phyloP scores from a whole-genome alignment of 78 protist genomes.

The Polysphondylium violaceum region DNA sequence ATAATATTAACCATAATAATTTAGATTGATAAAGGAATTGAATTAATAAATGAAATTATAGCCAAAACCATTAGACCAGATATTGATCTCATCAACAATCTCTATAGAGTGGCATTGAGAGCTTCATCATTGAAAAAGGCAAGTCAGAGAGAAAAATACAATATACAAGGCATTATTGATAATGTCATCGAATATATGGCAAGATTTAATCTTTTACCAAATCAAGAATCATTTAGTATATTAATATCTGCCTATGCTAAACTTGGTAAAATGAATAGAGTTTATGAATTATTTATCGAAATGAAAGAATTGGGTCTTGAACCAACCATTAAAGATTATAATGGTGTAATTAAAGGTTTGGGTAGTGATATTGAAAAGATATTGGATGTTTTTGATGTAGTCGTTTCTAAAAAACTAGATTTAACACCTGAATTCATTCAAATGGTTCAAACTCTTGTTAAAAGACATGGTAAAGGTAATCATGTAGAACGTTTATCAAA shows the following conservation, averaged over 20 bases:
- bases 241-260: constrained; percentile 54
- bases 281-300: constrained; percentile 63
- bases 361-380: constrained; percentile 3
- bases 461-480: neutral
- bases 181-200: constrained; percentile 30
- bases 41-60: constrained; percentile 31
- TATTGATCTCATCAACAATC: constrained; percentile 21
- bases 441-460: neutral
- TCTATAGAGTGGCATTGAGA: constrained; percentile 27
- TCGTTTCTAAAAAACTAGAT: constrained; percentile 7
- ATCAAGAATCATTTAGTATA: constrained; percentile 24
- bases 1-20: neutral
- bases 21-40: constrained; percentile 54
- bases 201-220: constrained; percentile 31
- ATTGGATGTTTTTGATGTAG: constrained; percentile 25
- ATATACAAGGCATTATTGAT: neutral
- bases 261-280: neutral
- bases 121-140: neutral
- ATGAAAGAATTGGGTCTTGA: constrained; percentile 51
- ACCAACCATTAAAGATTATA: constrained; percentile 55
- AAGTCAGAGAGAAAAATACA: neutral
- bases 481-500: constrained; percentile 17
- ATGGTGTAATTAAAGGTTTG: constrained; percentile 35
- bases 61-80: constrained; percentile 55
- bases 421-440: constrained; percentile 45